A percentile compares a stretch with the other conserved stretches of the same genome.
These are phyloP conservation scores for Salix udensis DNA, from an alignment of 345 rosid genomes.

Conservation along the genomic window DNA sequence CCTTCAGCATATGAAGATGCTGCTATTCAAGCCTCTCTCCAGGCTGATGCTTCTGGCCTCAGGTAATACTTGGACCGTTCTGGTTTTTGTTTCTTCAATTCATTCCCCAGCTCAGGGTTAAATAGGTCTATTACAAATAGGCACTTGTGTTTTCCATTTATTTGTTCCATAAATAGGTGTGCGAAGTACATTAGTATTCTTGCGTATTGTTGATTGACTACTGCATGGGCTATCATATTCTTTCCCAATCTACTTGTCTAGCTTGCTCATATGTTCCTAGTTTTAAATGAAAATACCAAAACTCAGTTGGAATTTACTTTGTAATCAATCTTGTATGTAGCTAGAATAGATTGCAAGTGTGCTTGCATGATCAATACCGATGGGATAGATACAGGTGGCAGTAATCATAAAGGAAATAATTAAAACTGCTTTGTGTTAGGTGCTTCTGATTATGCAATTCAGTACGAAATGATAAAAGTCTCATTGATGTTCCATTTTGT, in stretches of 20 bases:
- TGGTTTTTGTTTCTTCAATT: background rate
- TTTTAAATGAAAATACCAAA: background rate
- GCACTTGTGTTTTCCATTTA: background rate
- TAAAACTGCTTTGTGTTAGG: background rate
- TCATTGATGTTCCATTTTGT: background rate
- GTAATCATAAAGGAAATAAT: background rate
- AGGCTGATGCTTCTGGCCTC: constrained; percentile 79
- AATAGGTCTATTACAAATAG: background rate
- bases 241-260: background rate
- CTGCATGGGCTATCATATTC: background rate
- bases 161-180: background rate
- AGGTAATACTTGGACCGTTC: constrained; percentile 44
- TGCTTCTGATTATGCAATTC: background rate
- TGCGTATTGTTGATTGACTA: background rate
- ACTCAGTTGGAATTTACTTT: background rate
- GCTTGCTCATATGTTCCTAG: background rate
- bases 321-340: background rate
- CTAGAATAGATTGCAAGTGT: background rate
- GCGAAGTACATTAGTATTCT: background rate
- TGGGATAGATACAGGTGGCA: background rate
- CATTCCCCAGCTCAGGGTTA: background rate
- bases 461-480: background rate
- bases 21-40: constrained; percentile 85
- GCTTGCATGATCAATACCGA: background rate
- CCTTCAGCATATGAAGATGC: constrained; percentile 71